Evolutionary conservation across 2,329 filamentous ascomycete species (phyloP), one percentile per base, ranked within the genome.

Genomic region (Fusarium virguliforme): DNA sequence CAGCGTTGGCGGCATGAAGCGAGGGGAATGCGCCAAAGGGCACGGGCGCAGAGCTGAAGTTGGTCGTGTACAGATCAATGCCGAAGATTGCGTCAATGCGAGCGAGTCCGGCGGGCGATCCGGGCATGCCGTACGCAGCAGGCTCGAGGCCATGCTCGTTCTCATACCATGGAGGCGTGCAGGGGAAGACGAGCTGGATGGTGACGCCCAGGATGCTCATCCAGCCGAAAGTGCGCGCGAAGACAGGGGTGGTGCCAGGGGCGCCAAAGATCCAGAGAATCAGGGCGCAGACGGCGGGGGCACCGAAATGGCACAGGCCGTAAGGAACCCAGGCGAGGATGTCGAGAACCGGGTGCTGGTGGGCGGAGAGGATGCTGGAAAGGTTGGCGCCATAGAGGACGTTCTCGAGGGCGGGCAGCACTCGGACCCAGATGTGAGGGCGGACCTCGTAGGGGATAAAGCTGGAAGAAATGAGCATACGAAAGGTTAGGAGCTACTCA

Each of bases 131-230:
- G 83, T 98, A 98, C 76, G 96, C 94, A 54, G 95, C 95, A 3
- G 95, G 95, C 32, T 94, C 94, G 57, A 98, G 85, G 15, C 95
- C 95, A 80, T 97, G 94, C 76, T 93, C 87, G 81, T 96, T 97
- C 86, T 98, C 95, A 78, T 98, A 98, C 95, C 95, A 98, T 2
- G 95, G 95, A 28, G 95, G 94, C 26, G 95, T 96, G 85, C 95
- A 98, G 1, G 95, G 95, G 82, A 98, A 97, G 68, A 94, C 82
- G 60, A 98, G 87, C 83, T 98, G 95, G 72, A 97, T 95, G 34
- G 91, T 89, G 62, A 98, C 95, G 59, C 94, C 95, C 12, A 91
- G 85, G 70, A 97, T 89, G 83, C 94, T 96, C 89, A 98, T 92
- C 87, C 95, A 98, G 65, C 95, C 95, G 75, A 98, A 97, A 56